Percentiles rank a stretch among this genome's conserved stretches.
phyloP scores from a whole-genome alignment of 2,329 filamentous ascomycete species.

The Colletotrichum plurivorum region DNA sequence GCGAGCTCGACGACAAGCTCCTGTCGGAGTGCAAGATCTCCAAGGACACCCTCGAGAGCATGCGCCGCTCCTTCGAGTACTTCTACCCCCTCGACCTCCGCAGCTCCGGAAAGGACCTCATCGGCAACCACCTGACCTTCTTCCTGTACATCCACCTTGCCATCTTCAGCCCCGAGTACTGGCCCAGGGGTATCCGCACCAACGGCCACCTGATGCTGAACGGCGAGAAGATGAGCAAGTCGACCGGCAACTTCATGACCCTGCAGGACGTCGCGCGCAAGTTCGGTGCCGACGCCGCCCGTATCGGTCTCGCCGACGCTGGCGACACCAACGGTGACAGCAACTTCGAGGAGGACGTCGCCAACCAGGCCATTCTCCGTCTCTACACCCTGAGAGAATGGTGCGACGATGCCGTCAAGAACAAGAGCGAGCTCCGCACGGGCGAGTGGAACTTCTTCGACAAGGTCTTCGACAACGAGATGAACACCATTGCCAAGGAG shows the following conservation, averaged over 20 bases:
- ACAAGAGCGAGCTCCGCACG: slow-evolving; percentile 80
- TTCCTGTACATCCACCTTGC: slow-evolving; percentile 91
- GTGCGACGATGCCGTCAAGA: slow-evolving; percentile 87
- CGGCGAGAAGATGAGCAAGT: slow-evolving; percentile 99
- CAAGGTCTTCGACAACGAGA: slow-evolving; percentile 91
- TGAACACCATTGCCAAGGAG: slow-evolving; percentile 87
- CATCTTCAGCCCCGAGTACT: slow-evolving; percentile 88
- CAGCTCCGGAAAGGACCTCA: slow-evolving; percentile 92
- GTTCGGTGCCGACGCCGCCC: slow-evolving; percentile 93
- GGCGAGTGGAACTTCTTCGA: slow-evolving; percentile 88
- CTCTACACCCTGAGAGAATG: slow-evolving; percentile 81
- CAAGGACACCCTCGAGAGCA: slow-evolving; percentile 79
- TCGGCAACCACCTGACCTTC: slow-evolving; percentile 94
- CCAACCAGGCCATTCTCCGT: slow-evolving; percentile 90
- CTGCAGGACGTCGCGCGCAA: slow-evolving; percentile 88
- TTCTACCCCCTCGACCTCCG: slow-evolving; percentile 95
- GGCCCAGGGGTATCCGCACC: slow-evolving; percentile 87
- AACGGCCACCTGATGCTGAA: slow-evolving; percentile 97
- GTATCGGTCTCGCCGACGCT: slow-evolving; percentile 93
- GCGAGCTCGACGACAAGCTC: slow-evolving; percentile 77
- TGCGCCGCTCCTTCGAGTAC: slow-evolving; percentile 96
- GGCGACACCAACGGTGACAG: slow-evolving; percentile 95
- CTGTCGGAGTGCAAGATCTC: slow-evolving; percentile 78
- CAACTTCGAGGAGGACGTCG: slow-evolving; percentile 96
- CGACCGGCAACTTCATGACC: slow-evolving; percentile 97